Conservation (phyloP, 1,284 basidiomycete genomes). For the Ustilago xerochloae region DNA sequence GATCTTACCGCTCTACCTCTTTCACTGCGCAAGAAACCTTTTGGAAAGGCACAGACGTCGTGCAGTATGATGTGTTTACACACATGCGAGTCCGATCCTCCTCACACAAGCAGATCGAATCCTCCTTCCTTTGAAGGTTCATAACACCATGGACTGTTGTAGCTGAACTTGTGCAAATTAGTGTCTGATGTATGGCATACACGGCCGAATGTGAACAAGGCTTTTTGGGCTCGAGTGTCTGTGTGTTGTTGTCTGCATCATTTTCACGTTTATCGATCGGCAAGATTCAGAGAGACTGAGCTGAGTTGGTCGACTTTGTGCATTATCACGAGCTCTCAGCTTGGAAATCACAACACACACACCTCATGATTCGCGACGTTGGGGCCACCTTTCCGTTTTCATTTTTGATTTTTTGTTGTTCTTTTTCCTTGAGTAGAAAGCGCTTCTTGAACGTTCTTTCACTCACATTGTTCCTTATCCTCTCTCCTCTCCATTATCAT, state of each 20-base stretch:
- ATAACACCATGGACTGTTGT: neutral
- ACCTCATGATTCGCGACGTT: neutral
- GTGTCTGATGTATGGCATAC: neutral
- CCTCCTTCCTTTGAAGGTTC: neutral
- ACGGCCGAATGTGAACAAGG: neutral
- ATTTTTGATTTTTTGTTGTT: too few species aligned
- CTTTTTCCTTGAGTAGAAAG: neutral
- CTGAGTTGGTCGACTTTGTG: neutral
- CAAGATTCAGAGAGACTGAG: too few species aligned
- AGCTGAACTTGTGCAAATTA: neutral
- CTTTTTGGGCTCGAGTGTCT: neutral
- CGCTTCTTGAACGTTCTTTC: too few species aligned
- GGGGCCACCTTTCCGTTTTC: constrained; percentile 1
- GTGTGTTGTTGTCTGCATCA: neutral
- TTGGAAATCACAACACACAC: neutral
- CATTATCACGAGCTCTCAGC: too few species aligned
- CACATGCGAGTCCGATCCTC: neutral
- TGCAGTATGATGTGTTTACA: too few species aligned
- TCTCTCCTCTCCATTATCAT: neutral
- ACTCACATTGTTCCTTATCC: neutral
- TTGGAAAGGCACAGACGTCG: too few species aligned
- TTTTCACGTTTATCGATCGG: neutral
- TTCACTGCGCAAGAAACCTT: too few species aligned
- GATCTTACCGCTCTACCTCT: neutral
- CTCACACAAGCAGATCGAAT: neutral